Base-by-base conservation (phyloP, 352 stramenopile genomes). In the Phytopythium boreale region DNA sequence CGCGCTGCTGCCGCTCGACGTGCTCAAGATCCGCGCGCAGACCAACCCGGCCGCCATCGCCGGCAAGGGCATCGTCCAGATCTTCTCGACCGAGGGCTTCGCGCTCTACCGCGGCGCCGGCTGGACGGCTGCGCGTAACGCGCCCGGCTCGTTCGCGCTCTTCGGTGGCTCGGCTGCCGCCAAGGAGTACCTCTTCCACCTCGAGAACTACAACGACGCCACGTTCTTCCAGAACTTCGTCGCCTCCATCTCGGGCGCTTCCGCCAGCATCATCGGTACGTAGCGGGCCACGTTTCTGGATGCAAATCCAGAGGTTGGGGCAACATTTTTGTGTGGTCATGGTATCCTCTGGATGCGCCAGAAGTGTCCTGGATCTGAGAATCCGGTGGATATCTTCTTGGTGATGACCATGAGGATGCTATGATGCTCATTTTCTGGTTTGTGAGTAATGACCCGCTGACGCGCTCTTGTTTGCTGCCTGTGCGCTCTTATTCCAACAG, bases 21-120 rank as follows among this genome's bases (percentile, higher is more conserved):
- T 98, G 68, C 88, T 98, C 65, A 98, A 98, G 83, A 98, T 98
- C 70, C 97, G 97, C 69, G 92, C 94, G 19, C 95, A 98, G 75
- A 98, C 94, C 63, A 96, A 97, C 79, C 95, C 95, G 26, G 91
- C 93, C 56, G 90, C 91, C 36, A 92, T 98, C 56, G 84, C 84
- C 37, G 93, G 93, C 60, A 89, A 96, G 47, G 94, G 94, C 47
- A 70, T 98, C 39, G 64, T 96, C 29, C 77, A 97, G 68, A 98
- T 98, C 70, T 96, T 98, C 81, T 73, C 81, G 63, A 93, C 85
- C 57, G 95, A 98, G 72, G 91, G 92, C 60, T 85, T 97, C 44
- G 81, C 84, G 34, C 77, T 98, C 56, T 98, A 98, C 80, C 88
- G 93, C 67, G 92, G 92, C 46, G 84, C 80, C 4, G 91, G 80